Evolutionary conservation across 805 yeast genomes (phyloP).

Genomic region (Wickerhamiella domercqiae): DNA sequence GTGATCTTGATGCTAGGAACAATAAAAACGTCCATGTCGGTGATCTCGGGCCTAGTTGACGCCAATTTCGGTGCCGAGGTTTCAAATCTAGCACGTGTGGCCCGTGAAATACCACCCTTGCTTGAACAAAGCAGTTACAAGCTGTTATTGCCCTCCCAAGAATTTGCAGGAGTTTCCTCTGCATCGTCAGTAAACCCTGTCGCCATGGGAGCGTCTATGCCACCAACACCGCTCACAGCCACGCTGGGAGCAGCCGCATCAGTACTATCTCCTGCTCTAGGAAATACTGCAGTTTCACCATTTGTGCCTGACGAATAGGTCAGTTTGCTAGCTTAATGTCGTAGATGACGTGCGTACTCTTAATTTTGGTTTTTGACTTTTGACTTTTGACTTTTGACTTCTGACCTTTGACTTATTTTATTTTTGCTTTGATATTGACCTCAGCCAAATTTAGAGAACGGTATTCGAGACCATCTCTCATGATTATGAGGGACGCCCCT

Average conservation of each 20-base stretch:
- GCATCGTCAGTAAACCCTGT: conserved; percentile 7
- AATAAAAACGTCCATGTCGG: conserved; percentile 69
- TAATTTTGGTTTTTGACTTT: too few relatives aligned
- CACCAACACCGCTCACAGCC: conserved; percentile 28
- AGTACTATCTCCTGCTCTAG: conserved; percentile 1
- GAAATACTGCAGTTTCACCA: not conserved
- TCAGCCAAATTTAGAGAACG: too few relatives aligned
- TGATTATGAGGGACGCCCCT: too few relatives aligned
- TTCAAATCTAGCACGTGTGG: conserved; percentile 69
- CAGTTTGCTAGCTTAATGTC: not conserved
- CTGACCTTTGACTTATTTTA: not conserved
- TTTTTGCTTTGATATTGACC: too few relatives aligned
- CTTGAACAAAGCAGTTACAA: conserved; percentile 50
- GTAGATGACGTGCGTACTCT: too few relatives aligned
- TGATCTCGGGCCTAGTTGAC: conserved; percentile 64
- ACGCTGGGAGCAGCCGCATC: conserved; percentile 25
- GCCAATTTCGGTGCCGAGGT: conserved; percentile 48
- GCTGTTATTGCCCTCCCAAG: conserved; percentile 11
- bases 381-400: not conserved
- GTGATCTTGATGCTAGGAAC: conserved; percentile 71
- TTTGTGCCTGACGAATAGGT: not conserved
- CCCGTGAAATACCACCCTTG: conserved; percentile 82
- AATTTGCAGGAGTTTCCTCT: conserved; percentile 15
- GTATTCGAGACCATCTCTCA: too few relatives aligned
- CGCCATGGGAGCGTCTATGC: too few relatives aligned